Percentiles rank a stretch among this genome's conserved stretches.
Evolutionary conservation across 139 green algal species (phyloP).

Genomic region (Auxenochlorella protothecoides): DNA sequence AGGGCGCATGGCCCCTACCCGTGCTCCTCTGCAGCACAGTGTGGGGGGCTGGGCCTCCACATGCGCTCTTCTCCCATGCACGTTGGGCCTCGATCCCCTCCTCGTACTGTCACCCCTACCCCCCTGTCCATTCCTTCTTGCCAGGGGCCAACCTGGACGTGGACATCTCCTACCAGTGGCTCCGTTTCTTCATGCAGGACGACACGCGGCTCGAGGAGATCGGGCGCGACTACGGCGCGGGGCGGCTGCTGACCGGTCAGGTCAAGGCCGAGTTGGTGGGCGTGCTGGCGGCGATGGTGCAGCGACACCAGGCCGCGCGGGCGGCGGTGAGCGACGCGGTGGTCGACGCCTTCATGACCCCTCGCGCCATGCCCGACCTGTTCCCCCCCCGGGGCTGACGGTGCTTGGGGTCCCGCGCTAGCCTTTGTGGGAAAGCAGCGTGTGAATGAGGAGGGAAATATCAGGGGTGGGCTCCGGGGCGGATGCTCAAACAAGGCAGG

Average conservation of each 20-base stretch:
- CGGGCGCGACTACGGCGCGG: slow-evolving; percentile 67
- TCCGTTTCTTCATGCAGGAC: slow-evolving; percentile 97
- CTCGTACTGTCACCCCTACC: background rate
- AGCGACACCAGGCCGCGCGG: slow-evolving; percentile 54
- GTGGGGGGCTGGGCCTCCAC: no score
- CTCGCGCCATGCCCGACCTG: slow-evolving; percentile 52
- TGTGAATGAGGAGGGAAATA: no score
- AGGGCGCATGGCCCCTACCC: no score
- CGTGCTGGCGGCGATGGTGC: slow-evolving; percentile 67
- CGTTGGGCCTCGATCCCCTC: no score
- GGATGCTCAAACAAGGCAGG: no score
- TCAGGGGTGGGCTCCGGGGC: no score
- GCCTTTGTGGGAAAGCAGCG: no score
- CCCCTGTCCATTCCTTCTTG: background rate
- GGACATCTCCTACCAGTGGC: slow-evolving; percentile 91
- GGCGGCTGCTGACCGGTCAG: slow-evolving; percentile 89
- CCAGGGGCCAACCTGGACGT: slow-evolving; percentile 86
- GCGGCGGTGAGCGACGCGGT: slow-evolving; percentile 82
- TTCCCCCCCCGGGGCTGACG: background rate
- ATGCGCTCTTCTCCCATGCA: no score
- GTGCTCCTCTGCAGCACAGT: no score
- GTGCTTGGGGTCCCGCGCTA: no score
- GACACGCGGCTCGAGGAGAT: slow-evolving; percentile 71
- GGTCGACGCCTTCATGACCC: slow-evolving; percentile 83
- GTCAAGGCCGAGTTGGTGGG: slow-evolving; percentile 86